These are phyloP conservation scores for Globisporangium iwayamae DNA, from an alignment of 352 stramenopile species.

Conservation along the genomic window DNA sequence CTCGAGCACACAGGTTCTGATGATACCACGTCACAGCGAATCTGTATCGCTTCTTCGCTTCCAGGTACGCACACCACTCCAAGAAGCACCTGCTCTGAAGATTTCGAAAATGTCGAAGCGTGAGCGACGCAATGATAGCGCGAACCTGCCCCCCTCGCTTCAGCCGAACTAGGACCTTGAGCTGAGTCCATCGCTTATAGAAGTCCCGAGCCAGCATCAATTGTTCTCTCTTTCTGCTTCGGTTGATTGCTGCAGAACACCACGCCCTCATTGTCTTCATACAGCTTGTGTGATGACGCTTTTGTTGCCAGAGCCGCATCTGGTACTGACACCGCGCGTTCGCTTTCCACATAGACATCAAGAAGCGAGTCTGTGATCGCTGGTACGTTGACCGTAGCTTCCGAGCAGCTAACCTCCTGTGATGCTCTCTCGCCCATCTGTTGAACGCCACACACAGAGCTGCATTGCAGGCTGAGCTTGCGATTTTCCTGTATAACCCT, in stretches of 20 bases:
- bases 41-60: not conserved
- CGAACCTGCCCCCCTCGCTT: not conserved
- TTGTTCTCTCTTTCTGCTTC: not conserved
- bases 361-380: not conserved
- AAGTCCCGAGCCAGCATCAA: not conserved
- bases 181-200: not conserved
- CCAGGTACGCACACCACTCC: conserved; percentile 9
- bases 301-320: not conserved
- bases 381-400: not conserved
- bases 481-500: not conserved
- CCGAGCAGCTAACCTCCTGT: not conserved
- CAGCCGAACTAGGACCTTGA: not conserved
- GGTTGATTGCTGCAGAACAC: not conserved
- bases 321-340: not conserved
- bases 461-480: not conserved
- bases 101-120: not conserved
- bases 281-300: not conserved
- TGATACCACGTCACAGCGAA: conserved; percentile 6
- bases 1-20: not conserved
- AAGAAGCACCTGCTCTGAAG: not conserved
- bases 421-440: not conserved
- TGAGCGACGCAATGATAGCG: not conserved
- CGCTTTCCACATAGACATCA: not conserved
- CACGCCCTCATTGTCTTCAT: not conserved
- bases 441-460: not conserved